phyloP scores from a whole-genome alignment of 129 eudicot genomes.

The Daucus carota region DH1_v3.0 NC_030382.2:42631501-42632000 shows the following conservation, averaged over 20 bases:
- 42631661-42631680: no score
- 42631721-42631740: not conserved
- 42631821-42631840: constrained; percentile 92
- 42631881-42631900: constrained; percentile 52
- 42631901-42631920: not conserved
- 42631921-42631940: no score
- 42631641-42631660: no score
- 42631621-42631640: no score
- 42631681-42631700: no score
- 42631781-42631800: constrained; percentile 21
- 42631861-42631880: constrained; percentile 79
- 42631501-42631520: no score
- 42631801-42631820: constrained; percentile 93
- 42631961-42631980: not conserved
- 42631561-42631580: no score
- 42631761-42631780: not conserved
- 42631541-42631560: no score
- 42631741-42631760: not conserved
- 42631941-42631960: not conserved
- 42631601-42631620: no score
- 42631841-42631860: constrained; percentile 80
- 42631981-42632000: not conserved
- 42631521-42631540: no score
- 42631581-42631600: no score
- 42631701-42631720: no score